Percentiles rank a stretch among this genome's conserved stretches.
phyloP scores from a whole-genome alignment of 1,284 basidiomycete species.

The Cystobasidium sp. region DNA sequence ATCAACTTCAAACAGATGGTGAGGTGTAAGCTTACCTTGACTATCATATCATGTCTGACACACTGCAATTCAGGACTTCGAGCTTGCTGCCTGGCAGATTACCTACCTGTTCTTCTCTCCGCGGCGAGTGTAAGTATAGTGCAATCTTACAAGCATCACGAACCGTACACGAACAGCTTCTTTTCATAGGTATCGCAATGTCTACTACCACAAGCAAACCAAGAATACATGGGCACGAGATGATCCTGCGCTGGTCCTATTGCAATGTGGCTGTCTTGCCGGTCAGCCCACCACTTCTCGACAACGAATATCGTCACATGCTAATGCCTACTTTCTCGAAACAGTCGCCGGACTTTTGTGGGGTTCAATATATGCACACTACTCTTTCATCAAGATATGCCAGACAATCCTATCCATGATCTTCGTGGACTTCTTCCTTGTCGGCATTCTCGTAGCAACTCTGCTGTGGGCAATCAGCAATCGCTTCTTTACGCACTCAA shows the following conservation, averaged over 20 bases:
- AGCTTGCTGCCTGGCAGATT: conserved; percentile 89
- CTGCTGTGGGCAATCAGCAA: conserved; percentile 66
- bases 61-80: conserved; percentile 73
- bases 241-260: conserved; percentile 87
- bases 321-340: conserved; percentile 30
- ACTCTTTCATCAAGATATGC: conserved; percentile 64
- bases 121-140: conserved; percentile 75
- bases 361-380: conserved; percentile 78
- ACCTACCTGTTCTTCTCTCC: conserved; percentile 89
- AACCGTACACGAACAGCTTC: not conserved
- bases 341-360: conserved; percentile 77
- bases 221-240: conserved; percentile 97
- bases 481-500: conserved; percentile 53
- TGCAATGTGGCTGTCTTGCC: conserved; percentile 75
- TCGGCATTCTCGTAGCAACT: conserved; percentile 73
- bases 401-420: conserved; percentile 76
- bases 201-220: conserved; percentile 94
- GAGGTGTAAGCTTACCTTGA: conserved; percentile 47
- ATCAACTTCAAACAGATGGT: conserved; percentile 86
- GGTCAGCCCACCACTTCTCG: conserved; percentile 61
- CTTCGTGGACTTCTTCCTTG: conserved; percentile 79
- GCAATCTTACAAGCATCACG: conserved; percentile 16
- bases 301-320: not conserved
- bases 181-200: conserved; percentile 73
- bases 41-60: not conserved